Evolutionary conservation across 768 basidiomycete genomes (phyloP).

Genomic region (Roridomyces roridus): DNA sequence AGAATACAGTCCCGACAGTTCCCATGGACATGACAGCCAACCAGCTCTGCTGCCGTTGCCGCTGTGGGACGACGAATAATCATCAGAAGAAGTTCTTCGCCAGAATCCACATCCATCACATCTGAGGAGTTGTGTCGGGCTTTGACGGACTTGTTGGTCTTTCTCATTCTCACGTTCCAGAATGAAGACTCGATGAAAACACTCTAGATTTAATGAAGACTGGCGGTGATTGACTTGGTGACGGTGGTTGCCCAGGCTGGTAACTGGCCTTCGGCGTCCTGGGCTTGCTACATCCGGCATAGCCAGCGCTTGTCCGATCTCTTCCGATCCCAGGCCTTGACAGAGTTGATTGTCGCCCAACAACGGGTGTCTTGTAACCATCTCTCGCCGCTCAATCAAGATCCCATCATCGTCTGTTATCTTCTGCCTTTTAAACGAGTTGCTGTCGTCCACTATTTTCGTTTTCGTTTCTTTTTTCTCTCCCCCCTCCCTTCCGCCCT

Average conservation of each 20-base stretch:
- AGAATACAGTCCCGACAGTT: too few relatives aligned
- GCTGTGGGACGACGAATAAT: too few relatives aligned
- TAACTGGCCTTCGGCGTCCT: neutral
- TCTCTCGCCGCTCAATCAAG: neutral
- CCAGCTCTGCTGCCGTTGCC: too few relatives aligned
- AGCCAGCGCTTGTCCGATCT: neutral
- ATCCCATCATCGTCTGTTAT: neutral
- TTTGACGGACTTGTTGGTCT: neutral
- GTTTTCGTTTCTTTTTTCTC: constrained; percentile 13
- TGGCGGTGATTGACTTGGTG: too few relatives aligned
- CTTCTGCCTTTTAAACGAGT: constrained; percentile 16
- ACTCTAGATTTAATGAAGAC: neutral
- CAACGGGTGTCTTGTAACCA: neutral
- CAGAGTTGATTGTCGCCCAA: constrained; percentile 22
- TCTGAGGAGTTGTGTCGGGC: neutral
- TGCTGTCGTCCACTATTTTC: neutral
- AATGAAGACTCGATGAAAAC: too few relatives aligned
- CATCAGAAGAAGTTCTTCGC: too few relatives aligned
- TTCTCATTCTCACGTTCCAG: too few relatives aligned
- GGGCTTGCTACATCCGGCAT: neutral
- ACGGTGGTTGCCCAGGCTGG: neutral
- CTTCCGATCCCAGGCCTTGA: neutral
- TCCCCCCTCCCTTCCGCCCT: constrained; percentile 13
- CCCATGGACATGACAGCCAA: too few relatives aligned
- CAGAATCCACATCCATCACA: too few relatives aligned